Conservation (phyloP, 2,329 filamentous ascomycete species). For the Lasiodiplodia theobromae region DNA sequence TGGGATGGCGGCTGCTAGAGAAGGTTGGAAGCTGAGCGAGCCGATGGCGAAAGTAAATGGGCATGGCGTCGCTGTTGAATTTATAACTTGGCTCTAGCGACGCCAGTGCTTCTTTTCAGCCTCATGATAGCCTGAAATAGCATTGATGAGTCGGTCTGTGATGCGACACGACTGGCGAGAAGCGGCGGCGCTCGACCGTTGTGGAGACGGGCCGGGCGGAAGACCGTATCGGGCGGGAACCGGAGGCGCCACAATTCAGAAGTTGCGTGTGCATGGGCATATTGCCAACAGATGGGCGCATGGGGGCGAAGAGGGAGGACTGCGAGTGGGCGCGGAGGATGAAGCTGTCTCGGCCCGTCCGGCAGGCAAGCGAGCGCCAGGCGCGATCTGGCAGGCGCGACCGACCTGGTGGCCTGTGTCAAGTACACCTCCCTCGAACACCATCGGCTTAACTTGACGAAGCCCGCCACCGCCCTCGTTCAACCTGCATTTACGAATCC, state of each 20-base stretch:
- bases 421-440: conserved; percentile 3
- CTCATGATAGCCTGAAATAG: conserved; percentile 15
- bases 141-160: neutral
- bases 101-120: neutral
- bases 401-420: conserved; percentile 13
- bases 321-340: conserved; percentile 10
- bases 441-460: neutral
- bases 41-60: neutral
- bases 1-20: neutral
- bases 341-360: conserved; percentile 19
- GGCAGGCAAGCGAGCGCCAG: conserved; percentile 16
- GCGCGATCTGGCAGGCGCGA: conserved; percentile 17
- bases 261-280: neutral
- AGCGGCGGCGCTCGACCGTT: neutral
- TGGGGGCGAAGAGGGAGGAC: conserved; percentile 13
- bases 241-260: neutral
- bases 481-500: neutral
- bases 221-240: neutral
- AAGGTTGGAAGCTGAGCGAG: conserved; percentile 4
- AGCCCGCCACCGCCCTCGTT: neutral
- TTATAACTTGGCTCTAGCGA: conserved; percentile 9
- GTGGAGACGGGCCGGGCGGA: conserved; percentile 23
- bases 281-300: conserved; percentile 21
- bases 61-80: neutral
- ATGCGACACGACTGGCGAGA: conserved; percentile 2